Percentiles rank a stretch among this genome's conserved stretches.
Evolutionary conservation across 2,329 filamentous ascomycete genomes (phyloP).

Genomic region (Aspergillus sp.): DNA sequence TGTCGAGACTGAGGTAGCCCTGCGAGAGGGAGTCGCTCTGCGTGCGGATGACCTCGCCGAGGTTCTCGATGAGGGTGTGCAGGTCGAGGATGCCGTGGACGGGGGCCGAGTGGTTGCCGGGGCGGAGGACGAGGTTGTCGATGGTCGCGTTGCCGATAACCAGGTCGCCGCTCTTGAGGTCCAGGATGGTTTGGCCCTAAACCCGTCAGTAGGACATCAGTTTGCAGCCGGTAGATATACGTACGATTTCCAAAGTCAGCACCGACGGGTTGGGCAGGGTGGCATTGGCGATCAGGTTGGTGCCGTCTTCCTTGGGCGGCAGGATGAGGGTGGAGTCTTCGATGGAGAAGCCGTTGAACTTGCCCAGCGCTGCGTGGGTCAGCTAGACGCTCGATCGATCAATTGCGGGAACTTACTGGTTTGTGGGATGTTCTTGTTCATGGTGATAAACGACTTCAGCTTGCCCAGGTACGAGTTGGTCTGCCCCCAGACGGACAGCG

Average conservation of each 20-base stretch:
- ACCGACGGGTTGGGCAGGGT: conserved; percentile 59
- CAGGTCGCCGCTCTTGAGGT: conserved; percentile 49
- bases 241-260: conserved; percentile 52
- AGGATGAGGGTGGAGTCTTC: conserved; percentile 48
- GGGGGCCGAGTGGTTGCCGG: conserved; percentile 52
- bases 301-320: conserved; percentile 42
- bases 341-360: conserved; percentile 50
- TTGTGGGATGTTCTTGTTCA: conserved; percentile 34
- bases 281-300: conserved; percentile 55
- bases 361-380: conserved; percentile 48
- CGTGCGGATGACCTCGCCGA: conserved; percentile 23
- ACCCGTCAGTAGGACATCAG: no score
- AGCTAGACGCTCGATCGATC: conserved; percentile 3
- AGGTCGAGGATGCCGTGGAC: conserved; percentile 52
- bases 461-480: conserved; percentile 31
- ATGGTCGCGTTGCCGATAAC: conserved; percentile 52
- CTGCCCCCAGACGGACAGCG: conserved; percentile 26
- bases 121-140: conserved; percentile 50
- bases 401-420: conserved; percentile 27
- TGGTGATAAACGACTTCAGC: conserved; percentile 32
- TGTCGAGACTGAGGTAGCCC: conserved; percentile 28
- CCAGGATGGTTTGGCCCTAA: conserved; percentile 53
- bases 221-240: no score
- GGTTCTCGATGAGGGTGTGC: conserved; percentile 29
- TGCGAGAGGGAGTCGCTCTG: conserved; percentile 25